Base-by-base conservation (phyloP, 176 grass and related monocot genomes). In the Eremochloa ophiuroides region DNA sequence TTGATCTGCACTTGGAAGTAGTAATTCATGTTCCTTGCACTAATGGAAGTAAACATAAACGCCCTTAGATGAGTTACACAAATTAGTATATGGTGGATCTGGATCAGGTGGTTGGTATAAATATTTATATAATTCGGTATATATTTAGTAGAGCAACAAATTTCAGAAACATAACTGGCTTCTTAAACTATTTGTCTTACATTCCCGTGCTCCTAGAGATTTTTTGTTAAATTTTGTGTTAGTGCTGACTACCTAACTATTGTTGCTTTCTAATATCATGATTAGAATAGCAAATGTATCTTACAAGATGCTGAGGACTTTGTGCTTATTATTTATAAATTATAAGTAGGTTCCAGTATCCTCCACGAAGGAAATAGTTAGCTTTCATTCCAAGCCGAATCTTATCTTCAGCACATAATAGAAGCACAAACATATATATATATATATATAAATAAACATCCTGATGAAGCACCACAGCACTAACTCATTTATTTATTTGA, bases 301-400 rank as follows among this genome's bases (percentile, higher is more conserved):
- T 28, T 31, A 55, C 43, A 70, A 61, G n/a, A 70, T 23, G 26
- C 63, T 18, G 12, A 30, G 23, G 48, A 40, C 30, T 40, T 22
- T 41, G 18, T 65, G 7, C 12, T 73, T 65, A 4, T 62, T 72
- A 38, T 55, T n/a, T 23, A 56, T 35, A 74, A 73, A 44, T n/a
- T 56, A 29, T 35, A 74, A 73, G 59, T 74, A 67, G 69, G 76
- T 67, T 33, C 60, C 60, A 58, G 35, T 80, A 44, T 80, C 63
- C 31, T 80, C 31, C 47, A 69, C 2, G 22, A 15, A 39, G 44
- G 38, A 67, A 72, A 50, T 66, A 65, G 76, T 44, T 66, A 66
- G 69, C 69, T 80, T 55, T 69, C 44, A 27, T 30, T 58, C n/a
- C 44, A 44, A 74, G 69, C 35, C 16, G 44, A 67, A 35, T 51